phyloP scores from a whole-genome alignment of 140 eudicot species.

The Cichorium intybus region DNA sequence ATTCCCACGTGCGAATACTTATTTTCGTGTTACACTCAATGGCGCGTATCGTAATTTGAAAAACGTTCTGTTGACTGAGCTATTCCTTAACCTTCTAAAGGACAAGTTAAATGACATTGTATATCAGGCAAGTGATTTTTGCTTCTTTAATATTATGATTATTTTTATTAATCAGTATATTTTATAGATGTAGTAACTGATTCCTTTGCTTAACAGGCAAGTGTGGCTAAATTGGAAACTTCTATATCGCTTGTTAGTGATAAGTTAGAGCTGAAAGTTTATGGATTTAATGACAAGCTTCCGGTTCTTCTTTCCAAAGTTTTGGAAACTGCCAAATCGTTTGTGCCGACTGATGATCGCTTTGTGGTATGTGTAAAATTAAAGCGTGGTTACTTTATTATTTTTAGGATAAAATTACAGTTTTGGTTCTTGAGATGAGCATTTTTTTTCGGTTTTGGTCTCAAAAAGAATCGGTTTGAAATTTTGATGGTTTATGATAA shows the following conservation, averaged over 20 bases:
- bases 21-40: conserved; percentile 75
- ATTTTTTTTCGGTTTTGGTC: neutral
- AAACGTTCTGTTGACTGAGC: conserved; percentile 73
- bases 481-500: neutral
- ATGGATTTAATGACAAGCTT: conserved; percentile 95
- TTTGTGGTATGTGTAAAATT: conserved; percentile 54
- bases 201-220: conserved; percentile 57
- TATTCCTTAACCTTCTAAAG: conserved; percentile 68
- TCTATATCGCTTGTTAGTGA: conserved; percentile 82
- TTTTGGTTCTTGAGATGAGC: neutral
- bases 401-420: neutral
- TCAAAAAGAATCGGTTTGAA: neutral
- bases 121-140: conserved; percentile 64
- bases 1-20: conserved; percentile 95
- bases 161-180: neutral
- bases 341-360: conserved; percentile 78
- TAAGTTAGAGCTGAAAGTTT: conserved; percentile 85
- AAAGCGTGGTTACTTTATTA: neutral
- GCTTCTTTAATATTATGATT: conserved; percentile 2
- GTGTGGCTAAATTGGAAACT: conserved; percentile 89
- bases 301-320: conserved; percentile 82
- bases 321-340: conserved; percentile 62
- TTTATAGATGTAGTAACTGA: neutral
- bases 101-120: conserved; percentile 87
- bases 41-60: conserved; percentile 58